Base-by-base conservation (phyloP, 2,329 filamentous ascomycete genomes). In the Intubia oerlemansii region DNA sequence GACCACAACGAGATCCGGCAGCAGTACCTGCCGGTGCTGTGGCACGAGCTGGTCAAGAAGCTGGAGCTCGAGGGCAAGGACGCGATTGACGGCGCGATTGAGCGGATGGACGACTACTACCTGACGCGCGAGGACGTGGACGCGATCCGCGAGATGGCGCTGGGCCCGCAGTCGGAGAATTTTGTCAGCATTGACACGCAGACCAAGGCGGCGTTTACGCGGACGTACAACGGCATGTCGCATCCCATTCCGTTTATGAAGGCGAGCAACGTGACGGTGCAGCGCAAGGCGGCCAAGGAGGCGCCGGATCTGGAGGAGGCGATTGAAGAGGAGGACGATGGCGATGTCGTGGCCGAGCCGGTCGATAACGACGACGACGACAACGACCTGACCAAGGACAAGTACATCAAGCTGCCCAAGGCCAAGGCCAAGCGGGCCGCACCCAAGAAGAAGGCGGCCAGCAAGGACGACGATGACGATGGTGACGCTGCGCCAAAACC, bases 161-260 rank as follows among this genome's bases (percentile, higher is more conserved):
- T 98, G 10, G 88, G 85, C 5, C 67, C 72, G 2, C 84, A 91
- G 62, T 63, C 73, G 36, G 70, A 84, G 49, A 71, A 73, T 12
- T 56, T 56, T 2, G 62, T 90, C 39, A 76, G 72, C 34, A 74
- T 95, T 29, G 81, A 92, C 32, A 60, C 75, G 3, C 77, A 84
- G 51, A 76, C 81, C 14, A 98, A 95, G 53, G 55, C 81, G 7
- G 66, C 78, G 3, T 98, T 98, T 45, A 98, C 90, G 1, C 67
- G 84, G 52, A 56, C 71, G 67, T 93, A 58, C 62, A 98, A 98
- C 41, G 52, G 63, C 34, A 75, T 74, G 52, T 73, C 72, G 12
- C 88, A 98, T 40, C 85, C 85, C 0, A 54, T 98, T 29, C 84
- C 88, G 2, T 98, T 93, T 52, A 92, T 95, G 70, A 95, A 93